These are phyloP conservation scores for Stagonosporopsis tanaceti DNA, from an alignment of 2,329 filamentous ascomycete species.

Conservation along the genomic window DNA sequence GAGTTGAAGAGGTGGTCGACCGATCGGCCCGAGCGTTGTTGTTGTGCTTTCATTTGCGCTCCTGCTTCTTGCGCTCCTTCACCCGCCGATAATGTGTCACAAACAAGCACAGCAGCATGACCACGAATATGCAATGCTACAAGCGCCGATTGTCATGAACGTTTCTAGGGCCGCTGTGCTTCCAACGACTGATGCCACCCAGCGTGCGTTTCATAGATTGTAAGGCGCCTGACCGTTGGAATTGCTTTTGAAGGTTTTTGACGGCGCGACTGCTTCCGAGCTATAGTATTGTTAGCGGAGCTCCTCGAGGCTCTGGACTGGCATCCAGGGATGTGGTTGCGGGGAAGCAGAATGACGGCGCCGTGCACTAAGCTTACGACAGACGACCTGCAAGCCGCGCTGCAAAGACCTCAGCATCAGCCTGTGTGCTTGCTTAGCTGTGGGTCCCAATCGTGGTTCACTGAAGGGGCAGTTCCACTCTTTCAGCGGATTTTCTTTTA, in stretches of 20 bases:
- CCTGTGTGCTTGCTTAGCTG: neutral
- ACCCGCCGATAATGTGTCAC: constrained; percentile 4
- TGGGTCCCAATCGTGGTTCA: neutral
- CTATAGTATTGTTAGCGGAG: neutral
- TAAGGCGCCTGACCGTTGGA: constrained; percentile 5
- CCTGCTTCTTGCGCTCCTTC: constrained; percentile 11
- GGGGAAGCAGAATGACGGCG: constrained; percentile 3
- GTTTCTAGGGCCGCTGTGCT: neutral
- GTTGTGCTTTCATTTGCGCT: neutral
- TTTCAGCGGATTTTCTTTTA: constrained; percentile 17
- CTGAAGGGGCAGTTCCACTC: constrained; percentile 1
- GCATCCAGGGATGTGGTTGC: neutral
- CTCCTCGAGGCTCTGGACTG: neutral
- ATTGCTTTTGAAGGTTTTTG: constrained; percentile 10
- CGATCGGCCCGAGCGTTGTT: constrained; percentile 7
- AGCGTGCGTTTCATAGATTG: constrained; percentile 3
- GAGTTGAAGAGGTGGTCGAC: neutral
- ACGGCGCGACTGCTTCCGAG: constrained; percentile 1
- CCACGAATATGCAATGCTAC: constrained; percentile 1
- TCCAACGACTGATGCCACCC: constrained; percentile 12
- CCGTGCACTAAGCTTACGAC: neutral
- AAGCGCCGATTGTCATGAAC: constrained; percentile 1
- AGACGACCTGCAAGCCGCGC: constrained; percentile 1
- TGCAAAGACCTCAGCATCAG: neutral
- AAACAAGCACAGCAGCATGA: neutral